phyloP scores from a whole-genome alignment of 768 basidiomycete species.

The Hygrophorus pudorinus region DNA sequence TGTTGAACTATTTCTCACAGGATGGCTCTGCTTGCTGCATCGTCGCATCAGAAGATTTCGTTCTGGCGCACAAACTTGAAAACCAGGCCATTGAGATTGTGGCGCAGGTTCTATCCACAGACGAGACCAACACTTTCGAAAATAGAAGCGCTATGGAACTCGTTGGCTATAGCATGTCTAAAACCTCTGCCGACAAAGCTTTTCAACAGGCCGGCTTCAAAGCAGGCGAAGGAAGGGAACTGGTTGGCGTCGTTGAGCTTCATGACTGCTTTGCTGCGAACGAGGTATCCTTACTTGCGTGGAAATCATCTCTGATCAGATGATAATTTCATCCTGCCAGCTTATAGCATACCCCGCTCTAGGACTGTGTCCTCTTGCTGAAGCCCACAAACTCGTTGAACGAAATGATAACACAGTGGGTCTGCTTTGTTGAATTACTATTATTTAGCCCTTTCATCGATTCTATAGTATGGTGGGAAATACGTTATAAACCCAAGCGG shows the following conservation, averaged over 20 bases:
- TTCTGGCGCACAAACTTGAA: slow-evolving; percentile 59
- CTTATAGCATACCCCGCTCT: slow-evolving; percentile 77
- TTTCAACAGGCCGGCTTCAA: slow-evolving; percentile 65
- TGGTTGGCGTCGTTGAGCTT: slow-evolving; percentile 77
- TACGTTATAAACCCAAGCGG: slow-evolving; percentile 81
- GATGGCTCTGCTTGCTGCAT: slow-evolving; percentile 72
- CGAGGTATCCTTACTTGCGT: slow-evolving; percentile 43
- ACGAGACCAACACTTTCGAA: slow-evolving; percentile 55
- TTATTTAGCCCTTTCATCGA: neutral
- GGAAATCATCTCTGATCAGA: neutral
- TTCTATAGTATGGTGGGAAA: slow-evolving; percentile 70
- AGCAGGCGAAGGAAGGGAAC: slow-evolving; percentile 51
- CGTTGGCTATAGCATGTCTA: slow-evolving; percentile 73
- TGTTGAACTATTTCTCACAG: slow-evolving; percentile 21
- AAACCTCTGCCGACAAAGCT: slow-evolving; percentile 53
- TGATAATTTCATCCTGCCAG: slow-evolving; percentile 23
- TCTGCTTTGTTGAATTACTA: neutral
- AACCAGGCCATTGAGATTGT: slow-evolving; percentile 85
- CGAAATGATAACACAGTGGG: slow-evolving; percentile 69
- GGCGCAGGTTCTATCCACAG: slow-evolving; percentile 55
- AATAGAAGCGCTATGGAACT: slow-evolving; percentile 67
- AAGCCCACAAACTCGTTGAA: slow-evolving; percentile 68
- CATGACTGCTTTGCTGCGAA: slow-evolving; percentile 84
- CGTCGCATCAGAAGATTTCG: slow-evolving; percentile 71
- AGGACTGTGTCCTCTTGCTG: slow-evolving; percentile 54